Percentiles rank a stretch among this genome's conserved stretches.
These are phyloP conservation scores for Phylloporus sp. DNA, from an alignment of 768 basidiomycete species.

Conservation along the genomic window DNA sequence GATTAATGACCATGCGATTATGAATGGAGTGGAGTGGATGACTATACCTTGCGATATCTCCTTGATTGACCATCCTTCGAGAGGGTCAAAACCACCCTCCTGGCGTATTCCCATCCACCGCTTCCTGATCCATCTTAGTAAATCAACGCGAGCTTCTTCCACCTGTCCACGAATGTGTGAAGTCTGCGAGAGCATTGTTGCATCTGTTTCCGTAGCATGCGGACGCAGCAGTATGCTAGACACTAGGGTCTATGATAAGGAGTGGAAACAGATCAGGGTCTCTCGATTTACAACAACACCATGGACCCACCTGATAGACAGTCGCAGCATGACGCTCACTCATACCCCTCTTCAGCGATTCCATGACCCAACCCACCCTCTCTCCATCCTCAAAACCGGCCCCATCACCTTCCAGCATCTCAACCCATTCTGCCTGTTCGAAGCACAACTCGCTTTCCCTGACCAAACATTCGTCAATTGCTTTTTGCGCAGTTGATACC, in stretches of 20 bases:
- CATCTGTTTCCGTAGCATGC: conserved; percentile 52
- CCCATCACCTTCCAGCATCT: conserved; percentile 70
- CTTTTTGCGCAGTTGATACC: conserved; percentile 57
- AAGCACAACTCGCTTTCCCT: conserved; percentile 62
- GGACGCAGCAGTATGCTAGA: conserved; percentile 68
- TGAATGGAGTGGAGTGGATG: neutral
- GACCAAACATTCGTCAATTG: conserved; percentile 59
- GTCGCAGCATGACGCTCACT: conserved; percentile 58
- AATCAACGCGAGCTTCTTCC: conserved; percentile 55
- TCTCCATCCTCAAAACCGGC: conserved; percentile 76
- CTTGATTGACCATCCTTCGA: conserved; percentile 87
- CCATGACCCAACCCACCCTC: conserved; percentile 73
- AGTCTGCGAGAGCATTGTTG: conserved; percentile 63
- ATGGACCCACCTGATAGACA: conserved; percentile 78
- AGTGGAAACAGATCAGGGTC: neutral
- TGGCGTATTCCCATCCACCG: conserved; percentile 75
- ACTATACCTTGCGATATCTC: conserved; percentile 55
- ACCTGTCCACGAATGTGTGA: conserved; percentile 70
- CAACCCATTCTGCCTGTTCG: conserved; percentile 64
- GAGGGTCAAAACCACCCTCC: conserved; percentile 71
- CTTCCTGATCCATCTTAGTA: conserved; percentile 63
- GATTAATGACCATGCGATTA: neutral
- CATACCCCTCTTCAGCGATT: conserved; percentile 57
- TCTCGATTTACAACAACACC: neutral
- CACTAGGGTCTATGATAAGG: conserved; percentile 54